Conservation (phyloP, 305 asterid genomes). For the Fraxinus sp. region DNA sequence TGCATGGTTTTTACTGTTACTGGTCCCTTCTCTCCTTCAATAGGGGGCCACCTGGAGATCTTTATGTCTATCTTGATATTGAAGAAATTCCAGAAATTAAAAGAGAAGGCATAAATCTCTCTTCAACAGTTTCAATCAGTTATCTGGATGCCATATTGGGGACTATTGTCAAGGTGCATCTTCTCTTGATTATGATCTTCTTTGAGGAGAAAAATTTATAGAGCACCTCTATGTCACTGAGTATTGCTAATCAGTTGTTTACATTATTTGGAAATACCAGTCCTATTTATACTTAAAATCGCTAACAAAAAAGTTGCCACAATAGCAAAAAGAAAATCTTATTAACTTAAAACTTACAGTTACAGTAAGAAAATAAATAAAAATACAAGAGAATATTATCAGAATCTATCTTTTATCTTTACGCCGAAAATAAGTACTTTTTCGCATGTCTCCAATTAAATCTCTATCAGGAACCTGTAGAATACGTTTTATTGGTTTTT, state of each 20-base stretch:
- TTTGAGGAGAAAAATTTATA: not conserved
- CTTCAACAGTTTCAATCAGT: slow-evolving; percentile 69
- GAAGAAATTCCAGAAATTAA: slow-evolving; percentile 93
- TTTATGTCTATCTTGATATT: slow-evolving; percentile 90
- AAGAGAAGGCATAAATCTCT: slow-evolving; percentile 92
- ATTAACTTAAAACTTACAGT: not conserved
- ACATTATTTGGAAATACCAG: not conserved
- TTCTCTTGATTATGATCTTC: slow-evolving; percentile 15
- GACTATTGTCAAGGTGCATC: slow-evolving; percentile 62
- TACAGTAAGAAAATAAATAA: not conserved
- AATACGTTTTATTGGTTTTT: not conserved
- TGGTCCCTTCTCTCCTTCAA: slow-evolving; percentile 23
- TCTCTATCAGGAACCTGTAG: not conserved
- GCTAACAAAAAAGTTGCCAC: not conserved
- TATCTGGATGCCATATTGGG: slow-evolving; percentile 96
- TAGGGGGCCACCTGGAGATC: slow-evolving; percentile 94
- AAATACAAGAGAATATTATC: not conserved
- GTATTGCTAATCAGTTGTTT: not conserved
- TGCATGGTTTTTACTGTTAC: slow-evolving; percentile 11
- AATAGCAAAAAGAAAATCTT: not conserved
- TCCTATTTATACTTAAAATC: not conserved
- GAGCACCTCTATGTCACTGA: not conserved
- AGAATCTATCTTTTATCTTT: not conserved
- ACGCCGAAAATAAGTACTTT: not conserved
- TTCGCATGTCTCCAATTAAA: not conserved